Evolutionary conservation across 306 rosid genomes (phyloP).

Genomic region (Cucumis hystrix): DNA sequence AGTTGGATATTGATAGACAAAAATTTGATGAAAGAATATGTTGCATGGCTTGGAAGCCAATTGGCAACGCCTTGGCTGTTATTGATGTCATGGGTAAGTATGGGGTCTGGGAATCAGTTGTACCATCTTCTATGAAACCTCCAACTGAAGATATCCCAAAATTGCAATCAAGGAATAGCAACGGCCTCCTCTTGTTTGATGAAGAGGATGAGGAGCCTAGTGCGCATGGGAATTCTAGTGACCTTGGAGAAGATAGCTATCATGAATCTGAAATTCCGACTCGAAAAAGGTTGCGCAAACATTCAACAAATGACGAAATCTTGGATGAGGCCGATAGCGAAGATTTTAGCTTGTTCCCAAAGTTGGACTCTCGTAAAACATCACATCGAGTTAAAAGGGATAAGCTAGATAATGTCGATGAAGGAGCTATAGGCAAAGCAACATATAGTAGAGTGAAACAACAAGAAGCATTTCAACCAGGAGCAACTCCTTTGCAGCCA

Average conservation of each 20-base stretch:
- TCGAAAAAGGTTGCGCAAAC: slow-evolving; percentile 64
- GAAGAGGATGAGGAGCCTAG: slow-evolving; percentile 61
- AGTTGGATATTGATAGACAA: slow-evolving; percentile 87
- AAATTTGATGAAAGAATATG: slow-evolving; percentile 75
- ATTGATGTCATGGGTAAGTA: slow-evolving; percentile 79
- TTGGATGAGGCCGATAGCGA: slow-evolving; percentile 33
- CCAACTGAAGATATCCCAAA: slow-evolving; percentile 77
- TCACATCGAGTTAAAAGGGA: slow-evolving; percentile 29
- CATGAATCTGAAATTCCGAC: slow-evolving; percentile 47
- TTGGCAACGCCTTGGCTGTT: slow-evolving; percentile 66
- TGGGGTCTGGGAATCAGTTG: slow-evolving; percentile 84
- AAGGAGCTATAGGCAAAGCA: slow-evolving; percentile 24
- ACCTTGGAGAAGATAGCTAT: slow-evolving; percentile 56
- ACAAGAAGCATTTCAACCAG: slow-evolving; percentile 92
- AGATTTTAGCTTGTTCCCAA: slow-evolving; percentile 30
- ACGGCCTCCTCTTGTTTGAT: slow-evolving; percentile 69
- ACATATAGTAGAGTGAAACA: slow-evolving; percentile 29
- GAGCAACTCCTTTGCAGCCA: slow-evolving; percentile 67
- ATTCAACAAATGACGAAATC: slow-evolving; percentile 26
- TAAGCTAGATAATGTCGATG: slow-evolving; percentile 25
- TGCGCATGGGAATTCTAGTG: slow-evolving; percentile 57
- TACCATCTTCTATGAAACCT: slow-evolving; percentile 88
- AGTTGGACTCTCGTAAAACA: slow-evolving; percentile 50
- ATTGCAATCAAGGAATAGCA: slow-evolving; percentile 33
- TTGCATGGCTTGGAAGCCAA: slow-evolving; percentile 85